These are phyloP conservation scores for Graphiopsis chlorocephala DNA, from an alignment of 2,329 filamentous ascomycete genomes.

Conservation along the genomic window DNA sequence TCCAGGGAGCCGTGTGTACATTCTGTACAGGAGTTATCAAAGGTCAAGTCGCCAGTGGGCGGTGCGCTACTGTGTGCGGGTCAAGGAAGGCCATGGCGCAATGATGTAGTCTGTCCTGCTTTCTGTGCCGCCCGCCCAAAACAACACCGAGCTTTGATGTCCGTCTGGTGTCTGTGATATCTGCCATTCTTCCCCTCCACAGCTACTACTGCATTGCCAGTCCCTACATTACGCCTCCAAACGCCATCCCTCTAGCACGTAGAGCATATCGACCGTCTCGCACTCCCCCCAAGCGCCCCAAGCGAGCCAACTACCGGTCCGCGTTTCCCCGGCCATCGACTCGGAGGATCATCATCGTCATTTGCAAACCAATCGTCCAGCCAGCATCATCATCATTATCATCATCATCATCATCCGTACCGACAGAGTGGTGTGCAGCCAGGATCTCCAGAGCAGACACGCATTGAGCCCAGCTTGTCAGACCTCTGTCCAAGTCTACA, in stretches of 20 bases:
- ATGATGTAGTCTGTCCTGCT: constrained; percentile 1
- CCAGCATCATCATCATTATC: constrained; percentile 10
- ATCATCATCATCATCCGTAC: background rate
- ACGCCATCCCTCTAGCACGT: background rate
- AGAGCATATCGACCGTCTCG: background rate
- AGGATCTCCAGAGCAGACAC: background rate
- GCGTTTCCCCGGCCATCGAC: constrained; percentile 10
- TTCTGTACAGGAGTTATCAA: background rate
- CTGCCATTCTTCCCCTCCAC: background rate
- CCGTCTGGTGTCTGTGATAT: background rate
- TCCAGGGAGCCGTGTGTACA: background rate
- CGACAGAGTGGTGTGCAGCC: constrained; percentile 7
- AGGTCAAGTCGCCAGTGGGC: background rate
- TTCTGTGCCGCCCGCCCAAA: constrained; percentile 1
- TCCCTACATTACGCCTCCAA: background rate
- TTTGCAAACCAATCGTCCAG: background rate
- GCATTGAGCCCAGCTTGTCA: background rate
- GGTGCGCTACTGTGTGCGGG: constrained; percentile 8
- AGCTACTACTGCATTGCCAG: background rate
- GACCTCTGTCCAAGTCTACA: background rate
- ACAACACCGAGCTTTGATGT: constrained; percentile 3
- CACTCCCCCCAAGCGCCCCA: background rate
- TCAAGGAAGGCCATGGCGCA: constrained; percentile 1
- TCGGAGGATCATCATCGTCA: constrained; percentile 7
- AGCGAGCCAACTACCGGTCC: constrained; percentile 10